Conservation (phyloP, 768 basidiomycete genomes). For the Paxillus involutus region DNA sequence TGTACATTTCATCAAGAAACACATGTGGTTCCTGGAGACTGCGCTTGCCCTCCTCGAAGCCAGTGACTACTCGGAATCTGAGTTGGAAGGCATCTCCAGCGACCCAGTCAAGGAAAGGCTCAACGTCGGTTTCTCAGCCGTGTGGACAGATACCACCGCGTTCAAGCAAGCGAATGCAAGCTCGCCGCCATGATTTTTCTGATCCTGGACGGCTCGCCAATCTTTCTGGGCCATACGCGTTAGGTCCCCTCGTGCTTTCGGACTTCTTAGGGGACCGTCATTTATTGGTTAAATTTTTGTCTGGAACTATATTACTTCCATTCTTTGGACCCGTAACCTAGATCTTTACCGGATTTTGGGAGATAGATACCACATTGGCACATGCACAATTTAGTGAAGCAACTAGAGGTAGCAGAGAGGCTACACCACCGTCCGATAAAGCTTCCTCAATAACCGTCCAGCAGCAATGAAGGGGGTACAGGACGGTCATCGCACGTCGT, state of each 20-base stretch:
- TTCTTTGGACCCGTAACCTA: slow-evolving; percentile 1
- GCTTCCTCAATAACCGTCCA: slow-evolving; percentile 27
- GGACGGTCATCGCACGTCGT: slow-evolving; percentile 25
- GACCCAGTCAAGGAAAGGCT: slow-evolving; percentile 10
- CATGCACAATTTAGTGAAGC: not conserved
- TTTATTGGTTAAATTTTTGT: slow-evolving; percentile 22
- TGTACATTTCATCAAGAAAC: slow-evolving; percentile 97
- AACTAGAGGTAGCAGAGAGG: not conserved
- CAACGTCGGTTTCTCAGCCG: slow-evolving; percentile 22
- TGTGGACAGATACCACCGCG: slow-evolving; percentile 30
- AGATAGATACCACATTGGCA: not conserved
- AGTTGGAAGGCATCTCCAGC: slow-evolving; percentile 17
- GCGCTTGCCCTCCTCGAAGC: slow-evolving; percentile 83
- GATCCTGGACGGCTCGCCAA: not conserved
- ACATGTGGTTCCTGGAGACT: slow-evolving; percentile 95
- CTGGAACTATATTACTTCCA: slow-evolving; percentile 10
- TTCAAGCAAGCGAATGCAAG: slow-evolving; percentile 18
- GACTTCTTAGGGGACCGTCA: not conserved
- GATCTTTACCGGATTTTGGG: slow-evolving; percentile 4
- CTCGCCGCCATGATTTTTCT: slow-evolving; percentile 1
- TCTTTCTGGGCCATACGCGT: no score
- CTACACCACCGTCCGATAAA: not conserved
- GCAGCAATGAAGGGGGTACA: slow-evolving; percentile 8
- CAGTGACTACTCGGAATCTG: slow-evolving; percentile 62
- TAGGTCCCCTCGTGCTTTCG: not conserved